These are phyloP conservation scores for Leptodontidium sp. DNA, from an alignment of 2,329 filamentous ascomycete species.

Conservation along the genomic window DNA sequence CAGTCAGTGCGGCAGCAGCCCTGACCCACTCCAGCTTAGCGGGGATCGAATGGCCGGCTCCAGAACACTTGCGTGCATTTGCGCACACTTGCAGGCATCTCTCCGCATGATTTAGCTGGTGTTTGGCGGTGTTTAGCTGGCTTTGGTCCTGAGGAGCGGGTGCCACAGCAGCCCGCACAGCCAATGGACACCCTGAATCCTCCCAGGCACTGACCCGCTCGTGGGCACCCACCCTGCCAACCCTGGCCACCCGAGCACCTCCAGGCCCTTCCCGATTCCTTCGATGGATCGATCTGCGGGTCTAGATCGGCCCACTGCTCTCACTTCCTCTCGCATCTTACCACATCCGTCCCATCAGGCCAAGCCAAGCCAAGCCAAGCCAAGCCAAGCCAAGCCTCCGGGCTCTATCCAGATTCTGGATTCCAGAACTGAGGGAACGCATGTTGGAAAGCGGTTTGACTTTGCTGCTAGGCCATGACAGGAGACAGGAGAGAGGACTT, in stretches of 20 bases:
- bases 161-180: no score
- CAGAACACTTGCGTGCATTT: constrained; percentile 2
- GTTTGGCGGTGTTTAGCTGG: not conserved
- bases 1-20: not conserved
- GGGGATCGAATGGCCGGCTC: constrained; percentile 11
- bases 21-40: constrained; percentile 5
- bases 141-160: no score
- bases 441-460: not conserved
- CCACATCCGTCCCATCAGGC: not conserved
- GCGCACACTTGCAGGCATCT: not conserved
- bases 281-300: constrained; percentile 4
- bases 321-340: not conserved
- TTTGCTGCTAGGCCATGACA: not conserved
- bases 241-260: no score
- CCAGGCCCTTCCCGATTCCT: no score
- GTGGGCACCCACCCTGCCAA: no score
- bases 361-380: constrained; percentile 1
- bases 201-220: not conserved
- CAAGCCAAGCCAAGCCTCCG: not conserved
- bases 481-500: not conserved
- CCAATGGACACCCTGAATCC: no score
- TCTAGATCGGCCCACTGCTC: constrained; percentile 15
- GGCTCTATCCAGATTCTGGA: not conserved
- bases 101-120: not conserved
- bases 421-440: not conserved